A percentile compares a stretch with the other conserved stretches of the same genome.
Evolutionary conservation across 768 basidiomycete species (phyloP).

Genomic region (Lentinula raphanica): DNA sequence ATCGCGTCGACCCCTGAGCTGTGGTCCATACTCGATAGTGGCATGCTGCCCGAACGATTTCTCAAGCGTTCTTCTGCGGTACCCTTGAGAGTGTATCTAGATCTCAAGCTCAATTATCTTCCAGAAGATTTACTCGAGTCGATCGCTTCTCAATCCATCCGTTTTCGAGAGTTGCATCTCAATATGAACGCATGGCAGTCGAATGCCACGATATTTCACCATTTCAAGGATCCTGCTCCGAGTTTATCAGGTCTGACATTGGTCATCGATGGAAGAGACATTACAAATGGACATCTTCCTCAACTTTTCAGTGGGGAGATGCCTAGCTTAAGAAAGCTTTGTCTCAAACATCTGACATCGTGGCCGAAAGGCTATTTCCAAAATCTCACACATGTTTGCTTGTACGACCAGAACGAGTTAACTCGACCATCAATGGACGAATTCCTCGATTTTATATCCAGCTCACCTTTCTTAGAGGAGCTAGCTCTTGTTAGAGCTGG

Average conservation of each 20-base stretch:
- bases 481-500: constrained; percentile 15
- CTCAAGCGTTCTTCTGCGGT: constrained; percentile 6
- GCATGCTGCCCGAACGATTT: constrained; percentile 3
- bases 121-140: neutral
- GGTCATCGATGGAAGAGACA: constrained; percentile 2
- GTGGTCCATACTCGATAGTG: constrained; percentile 7
- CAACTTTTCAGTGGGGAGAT: constrained; percentile 6
- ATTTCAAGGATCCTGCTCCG: constrained; percentile 5
- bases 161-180: constrained; percentile 9
- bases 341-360: constrained; percentile 7
- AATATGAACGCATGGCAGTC: neutral
- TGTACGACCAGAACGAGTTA: constrained; percentile 6
- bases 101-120: neutral
- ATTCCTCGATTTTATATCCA: constrained; percentile 16
- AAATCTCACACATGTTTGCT: constrained; percentile 8
- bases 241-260: constrained; percentile 6
- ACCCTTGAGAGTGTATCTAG: constrained; percentile 3
- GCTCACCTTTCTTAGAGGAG: constrained; percentile 13
- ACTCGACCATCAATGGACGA: constrained; percentile 12
- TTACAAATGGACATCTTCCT: constrained; percentile 1
- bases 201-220: neutral
- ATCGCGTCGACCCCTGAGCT: constrained; percentile 7
- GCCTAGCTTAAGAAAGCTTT: constrained; percentile 5
- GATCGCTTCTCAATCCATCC: neutral
- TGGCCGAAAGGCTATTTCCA: constrained; percentile 10